Base-by-base conservation (phyloP, 2,329 filamentous ascomycete genomes). In the Claviceps arundinis region DNA sequence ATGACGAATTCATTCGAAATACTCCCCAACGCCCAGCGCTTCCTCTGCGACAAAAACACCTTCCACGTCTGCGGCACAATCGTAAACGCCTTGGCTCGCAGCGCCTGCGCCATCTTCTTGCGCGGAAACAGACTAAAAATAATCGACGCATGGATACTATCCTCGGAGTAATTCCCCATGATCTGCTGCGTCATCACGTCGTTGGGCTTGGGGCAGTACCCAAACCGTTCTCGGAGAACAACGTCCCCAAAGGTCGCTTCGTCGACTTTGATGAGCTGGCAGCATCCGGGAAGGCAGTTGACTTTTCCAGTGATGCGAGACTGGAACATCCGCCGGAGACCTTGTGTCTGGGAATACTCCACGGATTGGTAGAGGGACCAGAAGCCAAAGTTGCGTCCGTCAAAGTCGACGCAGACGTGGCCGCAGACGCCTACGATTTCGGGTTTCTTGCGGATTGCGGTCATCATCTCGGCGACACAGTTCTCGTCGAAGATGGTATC, bases 1-100 rank as follows among this genome's bases (percentile, higher is more conserved):
- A 75, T 69, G 59, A 74, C 68, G 26, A 75, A 68, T 57, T 76
- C 73, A 56, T 75, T 75, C 4, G 68, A 69, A 30, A 71, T 73
- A 38, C 70, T 72, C 0, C 71, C 73, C 9, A 76, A 58, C 1
- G 73, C 71, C 72, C 73, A 75, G 0, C 73, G 67, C 59, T 73
- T 72, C 5, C 73, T 67, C 60, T 75, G 73, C 4, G 70, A 73
- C 26, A 75, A 59, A 48, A 74, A 76, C 0, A 76, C 73, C 26
- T 65, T 68, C 65, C 70, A 69, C 40, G 59, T 64, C 51, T 71
- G 69, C 0, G 72, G 72, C 0, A 73, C 71, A 26, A 72, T 70
- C 1, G 73, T 75, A 55, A 65, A 74, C 11, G 73, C 72, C 50
- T 71, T 69, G 34, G 73, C 72, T 0, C 65, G 64, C 2, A 76